Conservation (phyloP, 768 basidiomycete genomes). For the Lactarius evosmus region DNA sequence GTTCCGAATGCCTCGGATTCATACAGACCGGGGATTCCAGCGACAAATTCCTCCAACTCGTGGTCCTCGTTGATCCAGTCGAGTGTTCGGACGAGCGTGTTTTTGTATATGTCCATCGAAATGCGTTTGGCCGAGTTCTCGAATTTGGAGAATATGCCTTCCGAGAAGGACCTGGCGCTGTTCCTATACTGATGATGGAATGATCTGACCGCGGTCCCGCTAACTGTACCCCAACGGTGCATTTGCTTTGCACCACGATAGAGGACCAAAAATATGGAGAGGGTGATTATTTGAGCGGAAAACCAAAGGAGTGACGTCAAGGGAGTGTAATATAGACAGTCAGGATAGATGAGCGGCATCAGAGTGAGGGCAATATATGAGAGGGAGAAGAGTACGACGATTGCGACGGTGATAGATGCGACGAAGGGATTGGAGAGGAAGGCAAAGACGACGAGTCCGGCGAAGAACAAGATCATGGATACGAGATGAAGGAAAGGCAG, state of each 20-base stretch:
- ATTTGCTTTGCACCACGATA: neutral
- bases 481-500: slow-evolving; percentile 29
- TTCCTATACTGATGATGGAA: neutral
- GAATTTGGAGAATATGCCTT: neutral
- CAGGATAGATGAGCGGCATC: neutral
- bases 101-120: neutral
- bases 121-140: neutral
- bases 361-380: neutral
- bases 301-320: neutral
- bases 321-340: neutral
- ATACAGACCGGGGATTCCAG: neutral
- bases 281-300: neutral
- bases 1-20: neutral
- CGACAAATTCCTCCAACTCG: neutral
- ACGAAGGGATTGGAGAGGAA: slow-evolving; percentile 2
- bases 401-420: neutral
- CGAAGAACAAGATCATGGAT: neutral
- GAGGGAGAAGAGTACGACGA: neutral
- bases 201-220: neutral
- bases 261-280: neutral
- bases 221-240: neutral
- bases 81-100: neutral
- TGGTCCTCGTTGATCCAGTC: neutral
- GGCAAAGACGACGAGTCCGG: slow-evolving; percentile 5
- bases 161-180: neutral